Evolutionary conservation across 495 filamentous ascomycete species (phyloP).

Genomic region (Pseudomonodictys pantanalensis): DNA sequence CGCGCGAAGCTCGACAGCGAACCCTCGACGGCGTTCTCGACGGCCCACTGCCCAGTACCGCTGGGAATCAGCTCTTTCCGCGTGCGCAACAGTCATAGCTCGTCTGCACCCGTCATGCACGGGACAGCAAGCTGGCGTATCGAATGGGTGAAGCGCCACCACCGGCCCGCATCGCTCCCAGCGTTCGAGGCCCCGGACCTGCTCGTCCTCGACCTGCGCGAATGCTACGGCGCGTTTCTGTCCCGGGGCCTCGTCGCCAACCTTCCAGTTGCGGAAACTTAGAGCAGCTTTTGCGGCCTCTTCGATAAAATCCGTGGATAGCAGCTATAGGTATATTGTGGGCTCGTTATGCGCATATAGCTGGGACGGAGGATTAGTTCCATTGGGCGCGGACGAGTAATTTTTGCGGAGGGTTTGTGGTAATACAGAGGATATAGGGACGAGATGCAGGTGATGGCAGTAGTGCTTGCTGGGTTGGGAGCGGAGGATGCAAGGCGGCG

Average conservation of each 20-base stretch:
- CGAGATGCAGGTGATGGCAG: not conserved
- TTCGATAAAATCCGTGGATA: conserved; percentile 17
- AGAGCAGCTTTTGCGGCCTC: not conserved
- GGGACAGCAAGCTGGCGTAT: conserved; percentile 33
- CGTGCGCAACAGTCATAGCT: conserved; percentile 8
- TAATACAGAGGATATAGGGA: not conserved
- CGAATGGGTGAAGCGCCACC: conserved; percentile 37
- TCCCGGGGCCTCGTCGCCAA: conserved; percentile 6
- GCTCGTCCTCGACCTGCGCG: conserved; percentile 39
- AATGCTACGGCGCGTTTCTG: conserved; percentile 34
- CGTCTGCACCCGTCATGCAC: conserved; percentile 35
- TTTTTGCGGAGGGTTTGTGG: not conserved
- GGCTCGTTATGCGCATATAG: conserved; percentile 29
- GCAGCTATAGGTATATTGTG: conserved; percentile 28
- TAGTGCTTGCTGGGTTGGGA: not conserved
- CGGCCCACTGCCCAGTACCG: conserved; percentile 32
- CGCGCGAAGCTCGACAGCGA: conserved; percentile 19
- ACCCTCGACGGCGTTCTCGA: conserved; percentile 17
- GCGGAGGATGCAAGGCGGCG: not conserved
- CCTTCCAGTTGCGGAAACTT: conserved; percentile 20
- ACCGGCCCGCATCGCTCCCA: conserved; percentile 33
- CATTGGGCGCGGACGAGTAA: too few relatives aligned
- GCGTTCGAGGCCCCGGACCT: conserved; percentile 41
- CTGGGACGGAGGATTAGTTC: conserved; percentile 19
- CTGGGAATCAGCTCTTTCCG: conserved; percentile 40